These are phyloP conservation scores for Aspergillus fijiensis DNA, from an alignment of 2,329 filamentous ascomycete species.

Conservation along the genomic window DNA sequence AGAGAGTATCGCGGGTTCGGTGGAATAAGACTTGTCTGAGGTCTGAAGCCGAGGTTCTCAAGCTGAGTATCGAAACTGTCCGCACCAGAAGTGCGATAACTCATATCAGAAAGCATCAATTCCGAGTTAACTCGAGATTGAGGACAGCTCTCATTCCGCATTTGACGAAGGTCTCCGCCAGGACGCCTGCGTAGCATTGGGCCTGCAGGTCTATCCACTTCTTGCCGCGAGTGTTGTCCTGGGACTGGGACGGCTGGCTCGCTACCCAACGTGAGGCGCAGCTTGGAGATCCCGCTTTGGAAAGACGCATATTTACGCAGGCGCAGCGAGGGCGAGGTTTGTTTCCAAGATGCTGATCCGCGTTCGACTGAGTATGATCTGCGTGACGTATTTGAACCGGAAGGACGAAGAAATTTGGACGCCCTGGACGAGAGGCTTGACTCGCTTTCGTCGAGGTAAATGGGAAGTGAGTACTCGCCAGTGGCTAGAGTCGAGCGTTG, in stretches of 20 bases:
- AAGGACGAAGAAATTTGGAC: conserved; percentile 18
- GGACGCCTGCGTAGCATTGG: conserved; percentile 69
- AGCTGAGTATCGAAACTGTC: conserved; percentile 19
- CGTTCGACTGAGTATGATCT: conserved; percentile 32
- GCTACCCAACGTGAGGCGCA: conserved; percentile 28
- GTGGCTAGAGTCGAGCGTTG: conserved; percentile 23
- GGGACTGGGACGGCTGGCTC: conserved; percentile 21
- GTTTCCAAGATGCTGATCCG: conserved; percentile 25
- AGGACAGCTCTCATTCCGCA: conserved; percentile 63
- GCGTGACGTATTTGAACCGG: conserved; percentile 19
- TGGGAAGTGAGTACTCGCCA: conserved; percentile 30
- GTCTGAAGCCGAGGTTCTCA: conserved; percentile 22
- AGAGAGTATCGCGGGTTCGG: conserved; percentile 42
- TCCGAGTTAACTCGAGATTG: conserved; percentile 44
- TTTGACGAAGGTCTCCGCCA: conserved; percentile 71
- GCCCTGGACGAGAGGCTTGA: conserved; percentile 12
- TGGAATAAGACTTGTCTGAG: conserved; percentile 28
- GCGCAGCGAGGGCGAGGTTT: conserved; percentile 33
- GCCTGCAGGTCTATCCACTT: conserved; percentile 22
- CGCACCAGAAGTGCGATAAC: conserved; percentile 32
- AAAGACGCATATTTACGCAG: conserved; percentile 48
- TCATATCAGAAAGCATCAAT: conserved; percentile 39
- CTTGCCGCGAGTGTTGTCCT: conserved; percentile 15
- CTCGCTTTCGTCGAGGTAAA: conserved; percentile 29
- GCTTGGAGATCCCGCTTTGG: conserved; percentile 42